Evolutionary conservation across 768 basidiomycete species (phyloP), one percentile per base, ranked within the genome.

Genomic region (Lactarius deliciosus): DNA sequence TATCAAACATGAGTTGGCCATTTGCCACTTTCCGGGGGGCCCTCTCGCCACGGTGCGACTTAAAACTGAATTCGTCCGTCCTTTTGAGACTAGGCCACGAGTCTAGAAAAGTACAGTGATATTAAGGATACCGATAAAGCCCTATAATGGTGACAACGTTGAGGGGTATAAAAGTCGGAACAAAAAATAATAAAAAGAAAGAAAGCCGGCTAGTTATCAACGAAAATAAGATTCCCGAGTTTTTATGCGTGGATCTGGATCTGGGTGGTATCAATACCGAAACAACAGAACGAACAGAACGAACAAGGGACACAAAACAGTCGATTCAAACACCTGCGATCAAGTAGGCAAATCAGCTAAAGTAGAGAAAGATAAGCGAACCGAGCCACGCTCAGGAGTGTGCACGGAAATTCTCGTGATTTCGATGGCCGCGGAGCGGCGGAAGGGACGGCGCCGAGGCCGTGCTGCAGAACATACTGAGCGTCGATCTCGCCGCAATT

Each of bases 391-490:
- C 28, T 64, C 47, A 66, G 25, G 68, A 25, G 25, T 69, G 64
- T 28, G 61, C 57, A 18, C 82, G 82, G 64, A 85, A 82, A 47
- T 80, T 81, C n/a, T 70, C 86, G 84, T 68, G 83, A 83, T 75
- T 87, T 87, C 50, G 84, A 81, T 57, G 74, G 76, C 61, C 85
- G 81, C 0, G 83, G 75, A 3, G 83, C 78, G n/a, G n/a, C 75
- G 40, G 84, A 82, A 13, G 68, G 64, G 15, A 70, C 70, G n/a
- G 90, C 87, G 40, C 89, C 91, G 28, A 88, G 82, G 9, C 93
- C 94, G 74, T 96, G 94, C 16, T 79, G 77, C 30, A 94, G 94
- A 38, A 83, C 79, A 75, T 92, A 96, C 66, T 87, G 84, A 4
- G 83, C 79, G 74, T 96, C 94, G n/a, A n/a, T n/a, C n/a, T n/a